Conservation (phyloP, 495 filamentous ascomycete genomes). For the Penicillium silybi region DNA sequence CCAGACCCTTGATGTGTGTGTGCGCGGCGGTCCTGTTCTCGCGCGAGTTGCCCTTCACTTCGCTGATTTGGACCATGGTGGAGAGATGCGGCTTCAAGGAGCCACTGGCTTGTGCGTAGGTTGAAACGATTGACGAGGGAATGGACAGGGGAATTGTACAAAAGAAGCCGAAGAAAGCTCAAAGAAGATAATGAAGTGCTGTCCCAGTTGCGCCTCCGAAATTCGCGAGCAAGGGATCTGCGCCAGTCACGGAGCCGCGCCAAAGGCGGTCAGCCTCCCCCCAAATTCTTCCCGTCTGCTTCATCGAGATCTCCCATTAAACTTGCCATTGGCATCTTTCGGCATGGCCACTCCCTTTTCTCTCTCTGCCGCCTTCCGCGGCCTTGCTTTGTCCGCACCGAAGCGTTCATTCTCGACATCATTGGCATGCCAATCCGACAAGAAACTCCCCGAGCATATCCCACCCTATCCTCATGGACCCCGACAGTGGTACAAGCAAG, state of each 20-base stretch:
- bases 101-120: conserved; percentile 11
- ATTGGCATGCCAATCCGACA: conserved; percentile 29
- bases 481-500: conserved; percentile 77
- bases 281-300: conserved; percentile 36
- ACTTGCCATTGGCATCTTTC: neutral
- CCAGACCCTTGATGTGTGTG: conserved; percentile 94
- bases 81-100: conserved; percentile 24
- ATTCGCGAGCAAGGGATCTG: conserved; percentile 37
- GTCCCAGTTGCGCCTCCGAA: conserved; percentile 26
- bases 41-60: conserved; percentile 92
- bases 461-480: conserved; percentile 85
- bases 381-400: conserved; percentile 36
- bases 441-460: conserved; percentile 39
- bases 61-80: conserved; percentile 88
- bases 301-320: conserved; percentile 2
- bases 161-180: conserved; percentile 7
- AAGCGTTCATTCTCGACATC: conserved; percentile 45
- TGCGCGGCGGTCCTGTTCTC: conserved; percentile 94
- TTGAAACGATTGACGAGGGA: conserved; percentile 1
- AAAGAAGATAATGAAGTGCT: conserved; percentile 11
- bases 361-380: conserved; percentile 39
- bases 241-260: conserved; percentile 26
- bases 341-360: conserved; percentile 36
- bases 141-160: neutral
- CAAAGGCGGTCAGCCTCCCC: conserved; percentile 38